Percentiles rank a stretch among this genome's conserved stretches.
Conservation (phyloP, 352 stramenopile species). For the Phytophthora pistaciae region DNA sequence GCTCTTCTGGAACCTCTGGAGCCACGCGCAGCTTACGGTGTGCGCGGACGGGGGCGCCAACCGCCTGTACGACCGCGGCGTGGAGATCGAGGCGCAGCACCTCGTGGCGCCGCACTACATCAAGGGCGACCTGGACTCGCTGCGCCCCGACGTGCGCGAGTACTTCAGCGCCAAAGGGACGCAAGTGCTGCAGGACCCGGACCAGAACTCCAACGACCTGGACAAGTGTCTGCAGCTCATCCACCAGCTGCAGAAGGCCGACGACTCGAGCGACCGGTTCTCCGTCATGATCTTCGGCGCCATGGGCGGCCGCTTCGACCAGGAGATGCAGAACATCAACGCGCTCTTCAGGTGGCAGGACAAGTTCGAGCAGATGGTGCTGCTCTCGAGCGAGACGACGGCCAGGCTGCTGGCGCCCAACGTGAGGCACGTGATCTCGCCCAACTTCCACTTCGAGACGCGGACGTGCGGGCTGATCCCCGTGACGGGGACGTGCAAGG, state of each 20-base stretch:
- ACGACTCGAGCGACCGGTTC: conserved; percentile 42
- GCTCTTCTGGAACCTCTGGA: conserved; percentile 82
- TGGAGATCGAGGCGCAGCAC: conserved; percentile 44
- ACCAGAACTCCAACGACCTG: conserved; percentile 96
- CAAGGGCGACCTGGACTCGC: conserved; percentile 96
- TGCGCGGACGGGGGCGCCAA: conserved; percentile 97
- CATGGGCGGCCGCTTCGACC: conserved; percentile 97
- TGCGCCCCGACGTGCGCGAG: conserved; percentile 83
- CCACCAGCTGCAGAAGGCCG: conserved; percentile 36
- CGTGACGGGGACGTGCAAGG: conserved; percentile 80
- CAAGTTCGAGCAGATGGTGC: conserved; percentile 82
- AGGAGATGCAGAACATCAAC: conserved; percentile 97
- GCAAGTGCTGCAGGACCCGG: conserved; percentile 76
- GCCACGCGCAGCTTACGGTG: conserved; percentile 70
- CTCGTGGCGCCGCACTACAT: conserved; percentile 90
- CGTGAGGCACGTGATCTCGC: conserved; percentile 70
- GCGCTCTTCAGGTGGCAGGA: conserved; percentile 91
- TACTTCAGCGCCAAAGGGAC: conserved; percentile 86
- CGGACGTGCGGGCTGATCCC: conserved; percentile 96
- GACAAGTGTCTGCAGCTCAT: conserved; percentile 91
- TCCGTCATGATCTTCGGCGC: conserved; percentile 93
- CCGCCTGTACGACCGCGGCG: conserved; percentile 88
- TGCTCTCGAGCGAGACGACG: conserved; percentile 93
- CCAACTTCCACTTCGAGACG: conserved; percentile 92
- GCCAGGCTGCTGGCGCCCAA: conserved; percentile 82